phyloP scores from a whole-genome alignment of 345 rosid species.

The Pistacia integerrima region DNA sequence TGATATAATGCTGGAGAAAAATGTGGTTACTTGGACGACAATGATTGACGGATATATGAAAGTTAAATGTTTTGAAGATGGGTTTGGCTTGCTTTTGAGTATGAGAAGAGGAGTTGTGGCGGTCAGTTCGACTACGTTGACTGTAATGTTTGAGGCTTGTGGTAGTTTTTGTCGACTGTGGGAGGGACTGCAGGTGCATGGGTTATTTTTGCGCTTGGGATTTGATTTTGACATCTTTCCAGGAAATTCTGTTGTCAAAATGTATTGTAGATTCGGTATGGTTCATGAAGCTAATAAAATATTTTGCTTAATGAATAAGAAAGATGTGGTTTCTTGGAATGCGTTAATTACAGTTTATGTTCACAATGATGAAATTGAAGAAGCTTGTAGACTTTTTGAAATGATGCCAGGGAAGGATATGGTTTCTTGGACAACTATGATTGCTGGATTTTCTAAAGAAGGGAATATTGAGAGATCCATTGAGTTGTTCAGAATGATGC shows the following conservation, averaged over 20 bases:
- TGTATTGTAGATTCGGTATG: constrained; percentile 64
- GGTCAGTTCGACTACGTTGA: constrained; percentile 58
- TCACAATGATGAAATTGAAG: constrained; percentile 41
- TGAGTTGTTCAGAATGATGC: constrained; percentile 68
- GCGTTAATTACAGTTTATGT: constrained; percentile 63
- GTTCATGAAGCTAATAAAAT: constrained; percentile 44
- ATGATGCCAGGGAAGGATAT: constrained; percentile 66
- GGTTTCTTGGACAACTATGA: constrained; percentile 81
- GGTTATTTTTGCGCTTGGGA: constrained; percentile 49
- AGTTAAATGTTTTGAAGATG: constrained; percentile 53
- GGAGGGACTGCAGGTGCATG: constrained; percentile 69
- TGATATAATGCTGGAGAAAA: constrained; percentile 56
- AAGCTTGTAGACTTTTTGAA: constrained; percentile 59
- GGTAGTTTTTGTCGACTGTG: constrained; percentile 36
- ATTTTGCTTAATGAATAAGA: constrained; percentile 44
- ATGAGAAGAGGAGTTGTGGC: constrained; percentile 59
- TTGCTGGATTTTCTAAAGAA: constrained; percentile 49
- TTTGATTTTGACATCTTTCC: constrained; percentile 55
- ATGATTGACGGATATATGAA: constrained; percentile 79
- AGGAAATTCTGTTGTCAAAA: constrained; percentile 62
- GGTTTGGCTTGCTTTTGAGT: constrained; percentile 55
- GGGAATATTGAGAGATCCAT: constrained; percentile 49
- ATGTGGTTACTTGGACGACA: constrained; percentile 81
- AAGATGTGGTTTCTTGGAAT: constrained; percentile 76
- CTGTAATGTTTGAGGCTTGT: constrained; percentile 69